Percentiles rank a stretch among this genome's conserved stretches.
Evolutionary conservation across 345 rosid species (phyloP).

Genomic region (Litchi chinensis): DNA sequence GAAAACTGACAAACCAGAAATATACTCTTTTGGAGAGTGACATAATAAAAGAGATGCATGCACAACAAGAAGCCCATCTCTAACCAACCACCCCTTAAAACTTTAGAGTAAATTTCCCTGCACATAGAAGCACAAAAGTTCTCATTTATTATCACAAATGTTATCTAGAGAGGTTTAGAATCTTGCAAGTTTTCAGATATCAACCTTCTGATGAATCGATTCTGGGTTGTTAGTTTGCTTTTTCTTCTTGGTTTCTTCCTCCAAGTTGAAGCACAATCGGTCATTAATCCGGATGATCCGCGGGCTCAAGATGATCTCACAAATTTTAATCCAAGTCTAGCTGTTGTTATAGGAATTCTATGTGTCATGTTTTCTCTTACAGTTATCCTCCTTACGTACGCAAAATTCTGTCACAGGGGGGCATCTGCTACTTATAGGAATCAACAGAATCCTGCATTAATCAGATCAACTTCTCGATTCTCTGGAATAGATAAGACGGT

Average conservation of each 20-base stretch:
- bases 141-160: slow-evolving; percentile 13
- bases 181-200: slow-evolving; percentile 2
- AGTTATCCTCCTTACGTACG: slow-evolving; percentile 62
- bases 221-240: background rate
- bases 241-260: slow-evolving; percentile 14
- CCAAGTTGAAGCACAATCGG: slow-evolving; percentile 34
- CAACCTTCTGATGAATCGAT: slow-evolving; percentile 32
- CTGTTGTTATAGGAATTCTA: slow-evolving; percentile 76
- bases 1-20: slow-evolving; percentile 20
- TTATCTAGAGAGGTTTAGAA: slow-evolving; percentile 11
- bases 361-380: slow-evolving; percentile 67
- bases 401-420: slow-evolving; percentile 63
- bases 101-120: too few species aligned
- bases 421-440: background rate
- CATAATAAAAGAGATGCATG: background rate
- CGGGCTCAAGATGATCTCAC: slow-evolving; percentile 36
- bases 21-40: slow-evolving; percentile 16
- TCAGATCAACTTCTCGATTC: slow-evolving; percentile 47
- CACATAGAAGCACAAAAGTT: background rate
- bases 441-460: slow-evolving; percentile 24
- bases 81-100: background rate
- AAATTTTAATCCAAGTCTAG: slow-evolving; percentile 80
- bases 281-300: background rate
- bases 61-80: slow-evolving; percentile 13
- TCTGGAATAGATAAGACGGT: slow-evolving; percentile 82